phyloP scores from a whole-genome alignment of 2,329 filamentous ascomycete species.

The Colletotrichum somersetense region DNA sequence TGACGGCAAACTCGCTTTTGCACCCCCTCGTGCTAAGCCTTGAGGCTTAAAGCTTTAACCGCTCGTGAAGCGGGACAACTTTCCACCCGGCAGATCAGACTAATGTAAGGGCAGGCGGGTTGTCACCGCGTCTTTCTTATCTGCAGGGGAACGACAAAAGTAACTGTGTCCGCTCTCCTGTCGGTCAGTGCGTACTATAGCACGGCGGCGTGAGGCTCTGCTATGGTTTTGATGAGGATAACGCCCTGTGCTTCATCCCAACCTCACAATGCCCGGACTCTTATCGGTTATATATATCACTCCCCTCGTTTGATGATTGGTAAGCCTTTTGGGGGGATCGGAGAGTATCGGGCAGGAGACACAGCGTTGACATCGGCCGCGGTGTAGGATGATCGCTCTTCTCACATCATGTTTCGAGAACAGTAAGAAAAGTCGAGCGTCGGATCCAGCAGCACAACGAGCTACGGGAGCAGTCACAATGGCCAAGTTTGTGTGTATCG shows the following conservation, averaged over 20 bases:
- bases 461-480: background rate
- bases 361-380: conserved; percentile 3
- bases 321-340: conserved; percentile 10
- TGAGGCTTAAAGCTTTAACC: background rate
- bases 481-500: background rate
- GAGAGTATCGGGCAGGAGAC: background rate
- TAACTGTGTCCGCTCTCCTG: conserved; percentile 2
- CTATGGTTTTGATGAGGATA: background rate
- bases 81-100: too few species aligned
- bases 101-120: conserved; percentile 4
- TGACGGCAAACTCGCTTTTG: background rate
- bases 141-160: background rate
- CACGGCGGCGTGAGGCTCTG: conserved; percentile 20
- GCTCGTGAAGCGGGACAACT: background rate
- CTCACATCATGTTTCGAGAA: background rate
- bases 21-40: background rate
- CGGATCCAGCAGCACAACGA: background rate
- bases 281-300: background rate
- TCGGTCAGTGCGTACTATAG: conserved; percentile 8
- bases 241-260: conserved; percentile 1
- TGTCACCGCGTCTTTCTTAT: background rate
- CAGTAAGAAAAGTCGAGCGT: background rate
- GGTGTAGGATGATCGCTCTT: background rate
- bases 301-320: background rate
- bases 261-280: background rate